These are phyloP conservation scores for Teratosphaeria destructans DNA, from an alignment of 2,329 filamentous ascomycete species.

Conservation along the genomic window DNA sequence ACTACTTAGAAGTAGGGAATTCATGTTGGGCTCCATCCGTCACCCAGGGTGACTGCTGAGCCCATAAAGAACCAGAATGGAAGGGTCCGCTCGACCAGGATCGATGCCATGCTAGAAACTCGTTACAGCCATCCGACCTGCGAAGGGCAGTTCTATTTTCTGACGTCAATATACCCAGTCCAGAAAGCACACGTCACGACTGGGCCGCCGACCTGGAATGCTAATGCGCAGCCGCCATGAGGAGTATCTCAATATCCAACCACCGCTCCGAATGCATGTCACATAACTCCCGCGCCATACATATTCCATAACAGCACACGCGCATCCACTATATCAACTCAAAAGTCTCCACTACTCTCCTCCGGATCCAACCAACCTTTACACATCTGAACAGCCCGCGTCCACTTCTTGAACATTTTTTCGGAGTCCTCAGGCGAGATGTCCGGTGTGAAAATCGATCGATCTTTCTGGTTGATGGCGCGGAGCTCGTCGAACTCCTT, in stretches of 20 bases:
- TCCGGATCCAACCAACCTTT: constrained; percentile 54
- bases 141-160: background rate
- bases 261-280: background rate
- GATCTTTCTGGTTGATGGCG: constrained; percentile 59
- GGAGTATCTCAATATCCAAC: background rate
- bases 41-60: too few species aligned
- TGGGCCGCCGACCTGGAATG: background rate
- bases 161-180: background rate
- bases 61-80: too few species aligned
- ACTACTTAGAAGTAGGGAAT: too few species aligned
- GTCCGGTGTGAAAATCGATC: constrained; percentile 59
- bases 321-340: background rate
- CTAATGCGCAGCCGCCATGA: background rate
- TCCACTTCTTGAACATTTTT: constrained; percentile 61
- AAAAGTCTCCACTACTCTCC: constrained; percentile 13
- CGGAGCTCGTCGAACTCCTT: constrained; percentile 62
- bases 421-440: constrained; percentile 46
- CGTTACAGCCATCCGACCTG: background rate
- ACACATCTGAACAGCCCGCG: constrained; percentile 65
- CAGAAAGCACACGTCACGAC: background rate
- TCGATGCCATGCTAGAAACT: too few species aligned
- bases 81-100: too few species aligned
- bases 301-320: background rate
- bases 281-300: background rate
- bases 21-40: too few species aligned